phyloP scores from a whole-genome alignment of 1,284 basidiomycete genomes.

The Malassezia globosa region DNA sequence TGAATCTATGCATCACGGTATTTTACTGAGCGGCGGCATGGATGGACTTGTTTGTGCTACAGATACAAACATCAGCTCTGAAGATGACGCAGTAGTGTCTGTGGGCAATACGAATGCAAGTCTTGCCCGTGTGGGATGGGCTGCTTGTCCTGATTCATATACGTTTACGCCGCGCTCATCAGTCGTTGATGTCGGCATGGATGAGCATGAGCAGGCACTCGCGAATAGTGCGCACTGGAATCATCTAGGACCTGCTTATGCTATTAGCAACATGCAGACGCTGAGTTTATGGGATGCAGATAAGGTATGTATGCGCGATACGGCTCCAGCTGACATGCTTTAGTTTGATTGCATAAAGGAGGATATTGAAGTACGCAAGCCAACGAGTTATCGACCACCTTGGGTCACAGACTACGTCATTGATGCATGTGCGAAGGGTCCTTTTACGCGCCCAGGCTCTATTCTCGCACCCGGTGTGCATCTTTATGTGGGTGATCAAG shows the following conservation, averaged over 20 bases:
- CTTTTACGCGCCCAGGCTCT: not conserved
- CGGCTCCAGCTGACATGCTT: not conserved
- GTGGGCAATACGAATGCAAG: slow-evolving; percentile 39
- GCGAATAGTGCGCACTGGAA: slow-evolving; percentile 18
- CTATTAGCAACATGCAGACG: slow-evolving; percentile 45
- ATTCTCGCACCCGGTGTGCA: not conserved
- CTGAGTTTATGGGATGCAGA: slow-evolving; percentile 38
- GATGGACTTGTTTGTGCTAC: slow-evolving; percentile 39
- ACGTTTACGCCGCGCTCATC: slow-evolving; percentile 6
- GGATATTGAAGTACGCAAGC: slow-evolving; percentile 24
- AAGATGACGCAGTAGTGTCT: slow-evolving; percentile 42
- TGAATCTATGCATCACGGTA: slow-evolving; percentile 9
- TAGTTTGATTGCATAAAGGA: slow-evolving; percentile 28
- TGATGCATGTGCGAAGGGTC: slow-evolving; percentile 18
- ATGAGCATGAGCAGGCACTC: slow-evolving; percentile 15
- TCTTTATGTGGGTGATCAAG: slow-evolving; percentile 15
- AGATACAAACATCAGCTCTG: slow-evolving; percentile 29
- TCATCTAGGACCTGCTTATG: slow-evolving; percentile 32
- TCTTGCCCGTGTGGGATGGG: slow-evolving; percentile 38
- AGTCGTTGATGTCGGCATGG: slow-evolving; percentile 8
- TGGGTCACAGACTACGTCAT: slow-evolving; percentile 43
- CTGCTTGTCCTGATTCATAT: not conserved
- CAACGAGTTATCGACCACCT: slow-evolving; percentile 26
- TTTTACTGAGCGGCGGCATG: slow-evolving; percentile 38
- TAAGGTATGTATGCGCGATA: slow-evolving; percentile 19